Base-by-base conservation (phyloP, 2,329 filamentous ascomycete species). In the Talaromyces funiculosus region DNA sequence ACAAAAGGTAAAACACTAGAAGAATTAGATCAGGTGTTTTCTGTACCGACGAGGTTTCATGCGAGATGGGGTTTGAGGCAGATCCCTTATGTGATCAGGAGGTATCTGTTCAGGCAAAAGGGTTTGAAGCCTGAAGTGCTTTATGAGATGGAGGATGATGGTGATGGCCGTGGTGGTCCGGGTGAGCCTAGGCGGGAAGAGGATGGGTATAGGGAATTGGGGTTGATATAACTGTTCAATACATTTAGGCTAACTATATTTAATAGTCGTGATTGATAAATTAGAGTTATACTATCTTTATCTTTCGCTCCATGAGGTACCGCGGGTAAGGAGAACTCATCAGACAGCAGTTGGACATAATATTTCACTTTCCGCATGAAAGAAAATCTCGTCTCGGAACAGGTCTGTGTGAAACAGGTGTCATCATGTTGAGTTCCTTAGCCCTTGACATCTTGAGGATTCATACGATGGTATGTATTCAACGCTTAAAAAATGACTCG, bases 401-500 rank as follows among this genome's bases (percentile, higher is more conserved):
- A 78, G 75, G 75, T 78, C 73, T 78, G 76, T 78, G 75, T 85
- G 71, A 79, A 80, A 83, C 80, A 77, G 33, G 73, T 77, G 79
- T 84, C 82, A 82, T 83, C 81, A 83, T 79, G 33, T 51, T 61
- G 43, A 63, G 31, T 58, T 60, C 31, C 18, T 24, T 16, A 26
- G 33, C 24, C 35, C 7, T 20, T 33, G 6, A 5, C 14, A 24
- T 16, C 18, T 20, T 7, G 12, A 10, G 3, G 12, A 49, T 33
- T 9, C 9, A 49, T 18, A 10, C n/a, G 37, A 40, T 8, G 37
- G 20, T 20, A 8, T n/a, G n/a, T n/a, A 33, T 10, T 29, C 20
- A 54, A 26, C 51, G 53, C 24, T 86, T 86, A 73, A 96, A 92
- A 77, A 94, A 96, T 0, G 83, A 82, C 49, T 90, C 85, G 67